Conservation (phyloP, 768 basidiomycete genomes). For the Tulasnella sp. region DNA sequence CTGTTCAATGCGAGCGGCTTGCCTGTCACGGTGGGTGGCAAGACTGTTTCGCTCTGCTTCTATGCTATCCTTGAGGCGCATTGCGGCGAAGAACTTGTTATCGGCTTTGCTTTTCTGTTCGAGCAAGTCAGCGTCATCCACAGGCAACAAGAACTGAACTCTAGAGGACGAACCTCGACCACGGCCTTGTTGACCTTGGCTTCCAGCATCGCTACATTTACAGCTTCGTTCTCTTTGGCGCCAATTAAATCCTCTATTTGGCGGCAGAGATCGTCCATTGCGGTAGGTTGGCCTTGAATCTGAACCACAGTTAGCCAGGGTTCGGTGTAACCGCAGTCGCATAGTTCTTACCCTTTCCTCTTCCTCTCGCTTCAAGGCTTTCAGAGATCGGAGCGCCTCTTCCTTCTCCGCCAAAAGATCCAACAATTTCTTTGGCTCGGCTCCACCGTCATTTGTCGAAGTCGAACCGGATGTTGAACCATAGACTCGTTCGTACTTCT, state of each 20-base stretch:
- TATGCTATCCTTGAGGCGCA: constrained; percentile 78
- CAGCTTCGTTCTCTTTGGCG: constrained; percentile 64
- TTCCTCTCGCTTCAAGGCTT: constrained; percentile 46
- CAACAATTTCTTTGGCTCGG: constrained; percentile 41
- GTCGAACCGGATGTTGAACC: constrained; percentile 37
- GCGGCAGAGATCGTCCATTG: constrained; percentile 63
- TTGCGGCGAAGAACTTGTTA: constrained; percentile 84
- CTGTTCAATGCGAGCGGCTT: constrained; percentile 52
- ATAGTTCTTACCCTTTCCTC: constrained; percentile 43
- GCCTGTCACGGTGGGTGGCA: constrained; percentile 44
- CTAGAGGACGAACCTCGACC: constrained; percentile 59
- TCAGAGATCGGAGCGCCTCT: constrained; percentile 48
- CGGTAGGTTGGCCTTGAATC: background rate
- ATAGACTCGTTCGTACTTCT: constrained; percentile 50
- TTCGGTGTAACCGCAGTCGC: background rate
- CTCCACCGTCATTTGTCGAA: constrained; percentile 23
- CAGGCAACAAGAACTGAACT: constrained; percentile 10
- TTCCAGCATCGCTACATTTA: constrained; percentile 65
- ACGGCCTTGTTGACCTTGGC: constrained; percentile 52
- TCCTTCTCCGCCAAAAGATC: constrained; percentile 55
- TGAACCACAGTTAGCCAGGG: background rate
- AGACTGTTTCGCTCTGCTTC: constrained; percentile 64
- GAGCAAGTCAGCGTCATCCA: background rate
- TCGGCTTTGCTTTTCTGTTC: constrained; percentile 87
- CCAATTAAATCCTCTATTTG: constrained; percentile 27